Evolutionary conservation across 345 rosid genomes (phyloP).

Genomic region (Brassica nigra): DNA sequence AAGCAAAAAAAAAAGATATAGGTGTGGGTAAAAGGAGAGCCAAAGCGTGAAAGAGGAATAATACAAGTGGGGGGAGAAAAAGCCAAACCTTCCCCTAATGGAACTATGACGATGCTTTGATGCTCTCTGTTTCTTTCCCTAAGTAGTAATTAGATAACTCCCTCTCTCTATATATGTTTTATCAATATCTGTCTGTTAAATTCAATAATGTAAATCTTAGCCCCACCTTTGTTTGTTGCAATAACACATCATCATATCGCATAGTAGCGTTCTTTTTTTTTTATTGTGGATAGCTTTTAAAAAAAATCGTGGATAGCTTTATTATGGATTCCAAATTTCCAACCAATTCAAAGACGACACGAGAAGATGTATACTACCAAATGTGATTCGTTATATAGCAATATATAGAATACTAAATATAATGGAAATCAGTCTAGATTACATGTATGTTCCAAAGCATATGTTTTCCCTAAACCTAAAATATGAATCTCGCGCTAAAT

Average conservation of each 20-base stretch:
- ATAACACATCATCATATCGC: conserved; percentile 16
- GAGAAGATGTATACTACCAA: background rate
- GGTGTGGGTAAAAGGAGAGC: conserved; percentile 34
- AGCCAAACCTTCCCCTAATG: conserved; percentile 58
- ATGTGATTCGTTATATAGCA: background rate
- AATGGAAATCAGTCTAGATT: background rate
- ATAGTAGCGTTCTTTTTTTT: background rate
- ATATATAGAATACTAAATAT: background rate
- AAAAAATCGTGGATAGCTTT: background rate
- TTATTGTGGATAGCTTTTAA: background rate
- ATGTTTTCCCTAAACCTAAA: background rate
- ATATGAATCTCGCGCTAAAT: background rate
- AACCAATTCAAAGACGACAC: conserved; percentile 2
- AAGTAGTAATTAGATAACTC: conserved; percentile 40
- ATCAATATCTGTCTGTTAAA: conserved; percentile 11
- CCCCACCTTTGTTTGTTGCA: conserved; percentile 23
- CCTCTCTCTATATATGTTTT: background rate
- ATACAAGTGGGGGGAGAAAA: conserved; percentile 31
- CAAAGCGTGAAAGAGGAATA: conserved; percentile 34
- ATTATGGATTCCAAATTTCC: conserved; percentile 6
- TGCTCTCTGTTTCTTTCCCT: conserved; percentile 46
- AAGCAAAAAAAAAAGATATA: background rate
- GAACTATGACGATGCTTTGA: conserved; percentile 62
- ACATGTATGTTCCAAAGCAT: background rate
- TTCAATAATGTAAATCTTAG: conserved; percentile 2